Percentiles rank a stretch among this genome's conserved stretches.
phyloP scores from a whole-genome alignment of 192 early-diverging fungal species.

The Backusella mclennaniae region DNA sequence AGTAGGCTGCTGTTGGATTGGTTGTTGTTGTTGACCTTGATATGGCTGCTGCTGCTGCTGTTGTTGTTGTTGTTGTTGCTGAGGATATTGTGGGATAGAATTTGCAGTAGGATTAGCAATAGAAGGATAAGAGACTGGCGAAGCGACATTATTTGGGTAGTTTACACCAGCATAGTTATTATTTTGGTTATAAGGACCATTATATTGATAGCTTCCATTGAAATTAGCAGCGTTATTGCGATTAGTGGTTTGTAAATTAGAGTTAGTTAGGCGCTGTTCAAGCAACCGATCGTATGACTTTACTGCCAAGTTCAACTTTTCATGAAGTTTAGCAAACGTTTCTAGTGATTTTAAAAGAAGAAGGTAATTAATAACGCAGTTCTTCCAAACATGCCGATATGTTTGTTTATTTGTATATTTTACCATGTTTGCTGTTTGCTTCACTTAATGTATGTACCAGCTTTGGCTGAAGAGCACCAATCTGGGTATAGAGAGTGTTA shows the following conservation, averaged over 20 bases:
- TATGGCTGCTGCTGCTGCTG: slow-evolving; percentile 7
- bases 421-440: slow-evolving; percentile 72
- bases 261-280: slow-evolving; percentile 58
- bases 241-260: slow-evolving; percentile 23
- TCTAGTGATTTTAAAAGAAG: slow-evolving; percentile 8
- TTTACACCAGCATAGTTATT: background rate
- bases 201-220: background rate
- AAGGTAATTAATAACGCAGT: background rate
- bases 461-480: slow-evolving; percentile 83
- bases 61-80: slow-evolving; percentile 1
- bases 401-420: background rate
- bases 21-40: background rate
- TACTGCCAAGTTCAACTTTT: slow-evolving; percentile 78
- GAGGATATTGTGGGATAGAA: slow-evolving; percentile 1
- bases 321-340: slow-evolving; percentile 71
- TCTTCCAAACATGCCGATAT: background rate
- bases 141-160: background rate
- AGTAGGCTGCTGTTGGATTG: background rate
- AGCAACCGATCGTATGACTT: slow-evolving; percentile 87
- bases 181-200: background rate
- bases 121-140: background rate
- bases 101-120: background rate
- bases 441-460: slow-evolving; percentile 71
- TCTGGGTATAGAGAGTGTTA: slow-evolving; percentile 79
- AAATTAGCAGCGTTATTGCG: slow-evolving; percentile 3